Evolutionary conservation across 2,329 filamentous ascomycete species (phyloP), one percentile per base, ranked within the genome.

Genomic region (Pseudogymnoascus sp.): DNA sequence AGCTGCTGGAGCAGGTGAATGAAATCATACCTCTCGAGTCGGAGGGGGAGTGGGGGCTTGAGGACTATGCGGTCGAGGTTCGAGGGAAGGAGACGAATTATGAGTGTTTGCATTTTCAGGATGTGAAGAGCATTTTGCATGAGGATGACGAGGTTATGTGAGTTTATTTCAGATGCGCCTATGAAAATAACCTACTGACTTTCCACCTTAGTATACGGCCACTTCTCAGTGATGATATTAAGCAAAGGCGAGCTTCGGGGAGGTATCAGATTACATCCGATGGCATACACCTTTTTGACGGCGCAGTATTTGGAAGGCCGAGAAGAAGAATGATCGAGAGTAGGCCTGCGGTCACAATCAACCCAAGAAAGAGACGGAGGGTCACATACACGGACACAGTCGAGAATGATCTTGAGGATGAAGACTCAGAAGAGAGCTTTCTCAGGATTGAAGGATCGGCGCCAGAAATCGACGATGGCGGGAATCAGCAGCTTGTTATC

Each of bases 51-150:
- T 96, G 91, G 91, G 91, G 91, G 0, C 77, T 96, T 3, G 93
- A 97, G 71, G 91, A 97, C 73, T 98, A 98, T 74, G 84, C 84
- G 7, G 90, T 96, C 31, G 90, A 96, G 75, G 81, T 96, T 3
- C 75, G 75, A 19, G 80, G 82, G 62, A 70, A 71, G 28, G 75
- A 78, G 38, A 82, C 82, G n/a, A 86, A 84, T 53, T 97, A 90
- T 68, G 93, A 98, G 76, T 95, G 91, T 70, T 77, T 97, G 63
- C 93, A 97, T 76, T 98, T 91, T 70, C 88, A 91, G 72, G 80
- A 83, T 19, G 82, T 96, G 5, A 79, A 81, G 12, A 82, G 82
- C 50, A 79, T 95, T 8, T 78, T 96, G 64, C 89, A 90, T 68
- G 88, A 93, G 61, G 91, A 95, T 62, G 93, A 97, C 70, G 85